Evolutionary conservation across 495 filamentous ascomycete genomes (phyloP), one percentile per base, ranked within the genome.

Genomic region (Xylaria curta): DNA sequence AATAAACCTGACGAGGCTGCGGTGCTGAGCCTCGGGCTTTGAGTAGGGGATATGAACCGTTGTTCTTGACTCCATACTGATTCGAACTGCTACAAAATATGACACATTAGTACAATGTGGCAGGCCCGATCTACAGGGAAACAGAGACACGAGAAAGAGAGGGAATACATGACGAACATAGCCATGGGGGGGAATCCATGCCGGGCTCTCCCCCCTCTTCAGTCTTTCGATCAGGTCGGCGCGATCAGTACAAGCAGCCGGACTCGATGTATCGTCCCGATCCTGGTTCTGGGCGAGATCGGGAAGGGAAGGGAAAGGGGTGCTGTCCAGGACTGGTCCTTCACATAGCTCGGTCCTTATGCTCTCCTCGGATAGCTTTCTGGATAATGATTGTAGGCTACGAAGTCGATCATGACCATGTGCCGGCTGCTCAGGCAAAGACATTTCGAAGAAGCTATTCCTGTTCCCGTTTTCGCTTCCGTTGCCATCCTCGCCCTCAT

Each of bases 171-270:
- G 13, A 78, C 77, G 60, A 77, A 94, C 92, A 84, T 87, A 84
- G 74, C 84, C 83, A 78, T 87, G 87, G 46, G 89, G 87, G 33
- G 28, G 28, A 31, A 88, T 82, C 93, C 94, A 97, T 21, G 90
- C 90, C 61, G 92, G 91, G 68, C 88, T 92, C 79, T 95, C 90
- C 47, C 89, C 89, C 81, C 86, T 87, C 83, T 98, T 98, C 73
- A 97, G 87, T 72, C 91, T 86, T 80, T 93, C 89, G 71, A 98
- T 97, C 72, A 97, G 86, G 80, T 94, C 90, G 62, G 88, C 90
- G 72, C 95, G 88, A 76, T 93, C 88, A 17, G 83, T 81, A 63
- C 82, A 83, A 42, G 76, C 74, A 19, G 76, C 64, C 42, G 70
- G 58, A 42, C 74, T 68, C 24, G 74, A 66, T 31, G n/a, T 44